Base-by-base conservation (phyloP, 2,329 filamentous ascomycete species). In the Lasiodiplodia theobromae region DNA sequence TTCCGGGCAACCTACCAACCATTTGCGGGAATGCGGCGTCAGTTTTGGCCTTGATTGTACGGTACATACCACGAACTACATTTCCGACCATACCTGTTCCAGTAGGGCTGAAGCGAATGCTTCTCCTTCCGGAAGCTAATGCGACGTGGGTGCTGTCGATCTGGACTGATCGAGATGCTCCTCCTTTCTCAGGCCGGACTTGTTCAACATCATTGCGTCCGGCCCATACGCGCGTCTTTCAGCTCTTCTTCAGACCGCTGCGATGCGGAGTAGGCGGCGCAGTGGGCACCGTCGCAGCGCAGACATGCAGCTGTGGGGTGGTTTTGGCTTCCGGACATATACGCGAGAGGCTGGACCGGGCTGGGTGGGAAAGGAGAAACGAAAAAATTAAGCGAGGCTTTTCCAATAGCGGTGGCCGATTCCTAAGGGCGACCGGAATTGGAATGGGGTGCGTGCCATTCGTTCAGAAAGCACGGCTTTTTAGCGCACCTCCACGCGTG, bases 261-360 rank as follows among this genome's bases (percentile, higher is more conserved):
- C 31, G n/a, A 18, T 18, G 34, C 54, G n/a, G 52, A 56, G 31
- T 31, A 25, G 16, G 52, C 52, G 52, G 52, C 14, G n/a, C 11
- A 18, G 5, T 16, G n/a, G 18, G 53, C 5, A 57, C 18, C 3
- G 52, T n/a, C 10, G 11, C 34, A 18, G 31, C n/a, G 38, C 56
- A 28, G 38, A 44, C 28, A 25, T 44, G 56, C 56, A 47, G 10
- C 23, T 44, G 56, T 47, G 56, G 37, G 21, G 56, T 60, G 37
- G 4, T 23, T 37, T 40, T 28, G 23, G 37, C 7, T 23, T 23
- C 25, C 58, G 58, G 58, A 49, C 28, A 21, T 63, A 25, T 34
- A 63, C 40, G 58, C 58, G 58, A 63, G 23, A 47, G 58, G 58
- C 58, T 63, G 58, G 58, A 51, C 58, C 58, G 40, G 58, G 25